A percentile compares a stretch with the other conserved stretches of the same genome.
These are phyloP conservation scores for Pseudotulostoma volvatum DNA, from an alignment of 495 filamentous ascomycete genomes.

Conservation along the genomic window DNA sequence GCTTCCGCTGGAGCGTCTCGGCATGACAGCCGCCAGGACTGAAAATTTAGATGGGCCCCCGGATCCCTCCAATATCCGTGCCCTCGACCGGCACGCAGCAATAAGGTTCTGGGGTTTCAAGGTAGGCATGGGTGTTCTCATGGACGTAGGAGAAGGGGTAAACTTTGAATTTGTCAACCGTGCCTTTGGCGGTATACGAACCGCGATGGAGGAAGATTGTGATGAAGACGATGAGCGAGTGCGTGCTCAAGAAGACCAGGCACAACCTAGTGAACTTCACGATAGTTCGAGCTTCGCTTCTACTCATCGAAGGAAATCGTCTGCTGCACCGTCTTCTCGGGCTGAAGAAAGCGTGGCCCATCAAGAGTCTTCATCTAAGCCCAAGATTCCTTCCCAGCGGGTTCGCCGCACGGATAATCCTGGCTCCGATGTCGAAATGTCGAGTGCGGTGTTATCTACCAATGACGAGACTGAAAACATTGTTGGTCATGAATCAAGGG, in stretches of 20 bases:
- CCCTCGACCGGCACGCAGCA: slow-evolving; percentile 24
- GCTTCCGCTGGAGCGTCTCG: slow-evolving; percentile 34
- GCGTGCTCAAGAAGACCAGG: slow-evolving; percentile 28
- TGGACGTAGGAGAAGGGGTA: slow-evolving; percentile 41
- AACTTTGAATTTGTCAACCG: slow-evolving; percentile 42
- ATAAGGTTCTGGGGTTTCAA: slow-evolving; percentile 44
- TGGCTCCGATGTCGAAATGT: neutral
- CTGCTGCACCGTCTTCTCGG: neutral
- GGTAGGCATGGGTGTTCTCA: slow-evolving; percentile 44
- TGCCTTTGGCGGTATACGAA: slow-evolving; percentile 44
- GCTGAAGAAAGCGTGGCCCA: neutral
- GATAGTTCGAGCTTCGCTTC: slow-evolving; percentile 3
- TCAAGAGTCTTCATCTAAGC: neutral
- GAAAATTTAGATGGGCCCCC: slow-evolving; percentile 13
- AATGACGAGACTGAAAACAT: neutral
- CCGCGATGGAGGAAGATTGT: slow-evolving; percentile 16
- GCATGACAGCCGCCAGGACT: slow-evolving; percentile 15
- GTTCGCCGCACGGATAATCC: neutral
- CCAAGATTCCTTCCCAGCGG: neutral
- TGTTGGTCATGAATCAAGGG: neutral
- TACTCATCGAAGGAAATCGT: neutral
- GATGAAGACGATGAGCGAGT: slow-evolving; percentile 24
- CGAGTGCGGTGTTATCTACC: neutral
- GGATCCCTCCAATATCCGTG: slow-evolving; percentile 11
- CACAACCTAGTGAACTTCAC: slow-evolving; percentile 18